Base-by-base conservation (phyloP, 768 basidiomycete genomes). In the Russula sp. region DNA sequence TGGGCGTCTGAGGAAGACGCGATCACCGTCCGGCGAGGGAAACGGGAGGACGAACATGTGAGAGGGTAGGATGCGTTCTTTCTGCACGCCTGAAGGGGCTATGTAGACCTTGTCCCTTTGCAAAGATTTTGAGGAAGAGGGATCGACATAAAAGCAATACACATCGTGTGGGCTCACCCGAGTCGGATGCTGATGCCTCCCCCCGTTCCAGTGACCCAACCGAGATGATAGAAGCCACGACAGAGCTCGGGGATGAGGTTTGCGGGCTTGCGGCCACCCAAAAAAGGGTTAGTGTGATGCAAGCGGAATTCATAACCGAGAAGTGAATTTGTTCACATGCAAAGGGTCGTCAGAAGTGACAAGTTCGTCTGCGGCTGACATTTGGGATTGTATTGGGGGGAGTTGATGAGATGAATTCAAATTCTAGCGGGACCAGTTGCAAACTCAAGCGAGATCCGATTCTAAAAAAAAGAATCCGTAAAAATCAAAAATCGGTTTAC, bases 191-290 rank as follows among this genome's bases (percentile, higher is more conserved):
- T 84, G 62, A 90, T 90, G 0, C 89, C 89, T 29, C 84, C 85
- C 7, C 91, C 92, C 2, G 93, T 94, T 16, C 93, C 92, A 3
- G 92, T 94, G 1, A 94, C 93, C 93, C 93, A 94, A 14, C 93
- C 93, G 22, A 94, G 81, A 75, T 75, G 80, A 75, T 94, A 94
- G 73, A 95, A 94, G 7, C 84, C 82, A 47, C 82, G 77, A 72
- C 93, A 95, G 1, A 95, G 79, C 69, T 90, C 88, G 36, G 88
- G 88, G 56, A 94, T 94, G 64, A 94, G 79, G 72, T 92, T 93
- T n/a, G 93, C 93, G 20, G 93, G 92, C 85, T 95, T 46, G 46
- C 5, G 76, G 16, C 20, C 18, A 10, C 1, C 10, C 42, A 9
- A 52, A 18, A 52, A 35, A 50, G 20, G 35, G 60, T 61, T 50